A percentile compares a stretch with the other conserved stretches of the same genome.
phyloP scores from a whole-genome alignment of 2,329 filamentous ascomycete species.

The Fusarium continuum region DNA sequence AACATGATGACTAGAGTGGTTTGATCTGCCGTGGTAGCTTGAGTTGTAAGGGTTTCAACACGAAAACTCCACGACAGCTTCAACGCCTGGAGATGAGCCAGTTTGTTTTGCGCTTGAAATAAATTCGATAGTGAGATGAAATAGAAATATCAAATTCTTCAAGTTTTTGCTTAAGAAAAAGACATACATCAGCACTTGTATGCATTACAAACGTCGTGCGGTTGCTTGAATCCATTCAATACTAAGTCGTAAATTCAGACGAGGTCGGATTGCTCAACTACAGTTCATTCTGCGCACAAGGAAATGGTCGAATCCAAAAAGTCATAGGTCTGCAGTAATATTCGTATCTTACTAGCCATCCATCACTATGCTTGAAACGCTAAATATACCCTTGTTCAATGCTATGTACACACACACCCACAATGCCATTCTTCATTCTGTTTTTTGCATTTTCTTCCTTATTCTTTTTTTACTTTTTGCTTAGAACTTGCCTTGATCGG shows the following conservation, averaged over 20 bases:
- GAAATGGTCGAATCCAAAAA: too few species aligned
- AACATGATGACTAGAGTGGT: conserved; percentile 29
- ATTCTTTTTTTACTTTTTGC: background rate
- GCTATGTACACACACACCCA: conserved; percentile 7
- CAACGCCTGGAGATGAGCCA: conserved; percentile 18
- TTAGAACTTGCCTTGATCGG: conserved; percentile 42
- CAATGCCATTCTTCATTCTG: background rate
- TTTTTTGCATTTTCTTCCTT: background rate
- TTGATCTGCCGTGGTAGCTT: background rate
- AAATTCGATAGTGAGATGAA: too few species aligned
- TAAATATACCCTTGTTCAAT: conserved; percentile 15
- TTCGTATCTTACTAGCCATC: background rate
- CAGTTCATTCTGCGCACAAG: too few species aligned
- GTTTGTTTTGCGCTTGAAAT: background rate
- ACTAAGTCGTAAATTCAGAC: too few species aligned
- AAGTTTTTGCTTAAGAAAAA: too few species aligned
- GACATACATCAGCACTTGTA: too few species aligned
- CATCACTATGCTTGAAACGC: conserved; percentile 20
- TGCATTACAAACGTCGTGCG: too few species aligned
- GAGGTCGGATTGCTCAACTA: too few species aligned
- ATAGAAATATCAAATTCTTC: too few species aligned
- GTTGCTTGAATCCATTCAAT: too few species aligned
- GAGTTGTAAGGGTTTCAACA: conserved; percentile 27
- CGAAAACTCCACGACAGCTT: conserved; percentile 21
- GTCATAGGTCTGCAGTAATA: conserved; percentile 1